These are phyloP conservation scores for Mortierella sp. DNA, from an alignment of 371 early-diverging fungal genomes.

Conservation along the genomic window DNA sequence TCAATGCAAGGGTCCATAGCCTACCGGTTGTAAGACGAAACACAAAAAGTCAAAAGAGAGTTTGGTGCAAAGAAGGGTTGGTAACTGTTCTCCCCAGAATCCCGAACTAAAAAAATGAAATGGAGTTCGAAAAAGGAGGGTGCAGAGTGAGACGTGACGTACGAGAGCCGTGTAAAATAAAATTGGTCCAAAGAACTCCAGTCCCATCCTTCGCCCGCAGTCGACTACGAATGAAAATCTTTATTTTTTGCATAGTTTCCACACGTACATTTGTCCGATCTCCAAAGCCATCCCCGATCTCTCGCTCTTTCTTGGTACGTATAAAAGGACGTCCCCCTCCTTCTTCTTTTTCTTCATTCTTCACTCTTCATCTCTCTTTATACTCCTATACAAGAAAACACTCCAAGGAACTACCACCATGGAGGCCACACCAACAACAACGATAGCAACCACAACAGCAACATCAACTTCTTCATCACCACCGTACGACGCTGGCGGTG, in stretches of 20 bases:
- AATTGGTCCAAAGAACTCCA: background rate
- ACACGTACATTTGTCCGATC: background rate
- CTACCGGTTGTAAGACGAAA: background rate
- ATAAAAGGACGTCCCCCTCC: background rate
- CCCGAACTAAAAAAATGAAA: background rate
- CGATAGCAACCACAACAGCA: background rate
- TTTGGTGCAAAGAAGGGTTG: background rate
- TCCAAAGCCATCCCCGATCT: background rate
- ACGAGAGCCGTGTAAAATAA: background rate
- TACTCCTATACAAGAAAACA: background rate
- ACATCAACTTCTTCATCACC: background rate
- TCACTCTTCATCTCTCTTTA: background rate
- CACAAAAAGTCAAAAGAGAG: background rate
- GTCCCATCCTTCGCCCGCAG: background rate
- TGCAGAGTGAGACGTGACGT: background rate
- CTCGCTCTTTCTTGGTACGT: background rate
- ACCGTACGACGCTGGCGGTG: background rate
- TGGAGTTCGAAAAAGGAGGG: background rate
- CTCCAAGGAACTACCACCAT: background rate
- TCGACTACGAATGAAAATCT: background rate
- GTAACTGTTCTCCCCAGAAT: background rate
- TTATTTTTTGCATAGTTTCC: no score
- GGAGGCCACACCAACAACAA: background rate
- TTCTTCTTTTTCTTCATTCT: background rate
- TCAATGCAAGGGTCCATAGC: background rate